These are phyloP conservation scores for Cardamine chenopodiifolia DNA, from an alignment of 345 rosid species.

Conservation along the genomic window DNA sequence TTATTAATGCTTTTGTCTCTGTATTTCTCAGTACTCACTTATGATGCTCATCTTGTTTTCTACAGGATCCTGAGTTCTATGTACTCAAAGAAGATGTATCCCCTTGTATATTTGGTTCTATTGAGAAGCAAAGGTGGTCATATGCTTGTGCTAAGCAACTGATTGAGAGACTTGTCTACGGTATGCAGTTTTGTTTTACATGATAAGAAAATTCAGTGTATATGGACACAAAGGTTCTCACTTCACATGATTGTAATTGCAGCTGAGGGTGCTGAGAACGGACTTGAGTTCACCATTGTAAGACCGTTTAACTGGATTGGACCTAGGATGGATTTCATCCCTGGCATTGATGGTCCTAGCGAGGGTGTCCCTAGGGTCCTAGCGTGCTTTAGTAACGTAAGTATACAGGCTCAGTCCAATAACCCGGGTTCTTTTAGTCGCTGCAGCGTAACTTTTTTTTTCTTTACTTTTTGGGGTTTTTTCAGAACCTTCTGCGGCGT, in stretches of 20 bases:
- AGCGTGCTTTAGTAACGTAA: constrained; percentile 97
- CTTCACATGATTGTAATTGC: constrained; percentile 32
- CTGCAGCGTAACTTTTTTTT: not conserved
- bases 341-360: constrained; percentile 99
- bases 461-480: not conserved
- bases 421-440: not conserved
- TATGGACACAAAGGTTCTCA: not conserved
- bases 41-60: constrained; percentile 25
- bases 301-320: constrained; percentile 99
- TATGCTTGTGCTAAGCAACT: constrained; percentile 99
- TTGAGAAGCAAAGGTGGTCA: constrained; percentile 99
- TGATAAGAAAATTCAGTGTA: not conserved
- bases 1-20: not conserved
- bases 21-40: not conserved
- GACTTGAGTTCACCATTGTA: constrained; percentile 90
- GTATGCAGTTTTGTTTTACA: constrained; percentile 45
- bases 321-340: constrained; percentile 99
- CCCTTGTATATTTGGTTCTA: constrained; percentile 96
- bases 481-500: constrained; percentile 73
- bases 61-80: constrained; percentile 90
- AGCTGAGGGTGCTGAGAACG: constrained; percentile 99
- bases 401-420: constrained; percentile 22
- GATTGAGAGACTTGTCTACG: constrained; percentile 96
- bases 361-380: constrained; percentile 99
- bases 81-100: constrained; percentile 87